phyloP scores from a whole-genome alignment of 176 grass and related monocot genomes.

The Carex cristatella region DNA sequence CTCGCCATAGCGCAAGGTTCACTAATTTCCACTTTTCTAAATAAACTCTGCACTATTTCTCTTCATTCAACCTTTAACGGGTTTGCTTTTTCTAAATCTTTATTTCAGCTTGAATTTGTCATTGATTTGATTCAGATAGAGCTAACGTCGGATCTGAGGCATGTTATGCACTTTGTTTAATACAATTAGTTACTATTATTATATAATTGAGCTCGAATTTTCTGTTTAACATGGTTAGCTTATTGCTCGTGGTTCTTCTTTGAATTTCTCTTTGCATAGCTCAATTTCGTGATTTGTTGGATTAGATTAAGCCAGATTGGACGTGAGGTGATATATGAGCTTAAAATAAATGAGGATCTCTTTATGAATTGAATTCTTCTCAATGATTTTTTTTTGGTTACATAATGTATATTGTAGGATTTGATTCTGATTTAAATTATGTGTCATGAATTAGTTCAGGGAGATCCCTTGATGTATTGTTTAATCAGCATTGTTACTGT shows the following conservation, averaged over 20 bases:
- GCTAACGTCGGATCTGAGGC: background rate
- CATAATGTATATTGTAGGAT: background rate
- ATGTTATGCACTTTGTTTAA: background rate
- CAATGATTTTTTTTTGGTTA: background rate
- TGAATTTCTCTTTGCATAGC: background rate
- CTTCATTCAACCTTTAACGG: conserved; percentile 44
- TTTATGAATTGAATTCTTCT: too few species aligned
- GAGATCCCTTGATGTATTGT: background rate
- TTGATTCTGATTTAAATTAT: background rate
- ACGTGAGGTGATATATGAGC: background rate
- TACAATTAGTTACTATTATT: background rate
- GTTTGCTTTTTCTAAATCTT: conserved; percentile 19
- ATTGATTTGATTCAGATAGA: background rate
- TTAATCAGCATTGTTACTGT: background rate
- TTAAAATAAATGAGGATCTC: too few species aligned
- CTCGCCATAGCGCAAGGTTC: too few species aligned
- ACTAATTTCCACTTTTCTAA: too few species aligned
- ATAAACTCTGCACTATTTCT: too few species aligned
- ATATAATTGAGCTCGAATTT: conserved; percentile 14
- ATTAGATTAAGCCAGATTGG: background rate
- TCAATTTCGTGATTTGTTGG: background rate
- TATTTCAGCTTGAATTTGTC: background rate
- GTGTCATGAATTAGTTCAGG: background rate
- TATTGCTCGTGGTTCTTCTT: background rate
- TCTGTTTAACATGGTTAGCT: background rate